These are phyloP conservation scores for Plasmodium ovale DNA, from an alignment of 169 alveolate genomes.

Conservation along the genomic window DNA sequence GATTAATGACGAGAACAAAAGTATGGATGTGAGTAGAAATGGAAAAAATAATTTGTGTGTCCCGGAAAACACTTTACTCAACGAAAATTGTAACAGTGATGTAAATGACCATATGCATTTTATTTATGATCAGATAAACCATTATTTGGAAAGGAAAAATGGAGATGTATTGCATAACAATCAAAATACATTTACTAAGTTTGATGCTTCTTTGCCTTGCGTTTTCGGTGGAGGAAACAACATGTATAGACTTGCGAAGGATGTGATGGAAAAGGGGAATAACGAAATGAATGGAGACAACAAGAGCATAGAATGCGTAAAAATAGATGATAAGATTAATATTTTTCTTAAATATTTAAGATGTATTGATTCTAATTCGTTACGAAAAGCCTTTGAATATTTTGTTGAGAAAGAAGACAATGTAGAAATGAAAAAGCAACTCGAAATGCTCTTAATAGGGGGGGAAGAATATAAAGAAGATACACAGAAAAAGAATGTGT, in stretches of 20 bases:
- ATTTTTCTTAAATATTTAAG: conserved; percentile 50
- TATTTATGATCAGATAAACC: conserved; percentile 46
- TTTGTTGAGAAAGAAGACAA: conserved; percentile 56
- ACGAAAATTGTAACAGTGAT: not conserved
- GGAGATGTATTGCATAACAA: conserved; percentile 1
- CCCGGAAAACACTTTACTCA: not conserved
- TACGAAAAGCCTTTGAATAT: conserved; percentile 26
- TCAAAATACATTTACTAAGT: not conserved
- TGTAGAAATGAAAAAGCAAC: conserved; percentile 10
- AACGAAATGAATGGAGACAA: not conserved
- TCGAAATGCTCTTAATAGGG: conserved; percentile 21
- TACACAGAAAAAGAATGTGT: not conserved
- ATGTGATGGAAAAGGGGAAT: not conserved
- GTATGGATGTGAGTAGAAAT: not conserved
- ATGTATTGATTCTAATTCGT: conserved; percentile 27
- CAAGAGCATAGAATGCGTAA: not conserved
- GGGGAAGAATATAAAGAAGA: not conserved
- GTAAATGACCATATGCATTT: not conserved
- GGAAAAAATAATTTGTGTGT: not conserved
- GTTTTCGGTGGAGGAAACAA: too few relatives aligned
- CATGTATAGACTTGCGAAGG: too few relatives aligned
- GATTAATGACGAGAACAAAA: not conserved
- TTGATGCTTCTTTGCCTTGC: too few relatives aligned
- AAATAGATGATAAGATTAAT: conserved; percentile 16
- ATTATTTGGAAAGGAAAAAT: conserved; percentile 21